phyloP scores from a whole-genome alignment of 306 rosid genomes.

The Hippophae rhamnoides region DNA sequence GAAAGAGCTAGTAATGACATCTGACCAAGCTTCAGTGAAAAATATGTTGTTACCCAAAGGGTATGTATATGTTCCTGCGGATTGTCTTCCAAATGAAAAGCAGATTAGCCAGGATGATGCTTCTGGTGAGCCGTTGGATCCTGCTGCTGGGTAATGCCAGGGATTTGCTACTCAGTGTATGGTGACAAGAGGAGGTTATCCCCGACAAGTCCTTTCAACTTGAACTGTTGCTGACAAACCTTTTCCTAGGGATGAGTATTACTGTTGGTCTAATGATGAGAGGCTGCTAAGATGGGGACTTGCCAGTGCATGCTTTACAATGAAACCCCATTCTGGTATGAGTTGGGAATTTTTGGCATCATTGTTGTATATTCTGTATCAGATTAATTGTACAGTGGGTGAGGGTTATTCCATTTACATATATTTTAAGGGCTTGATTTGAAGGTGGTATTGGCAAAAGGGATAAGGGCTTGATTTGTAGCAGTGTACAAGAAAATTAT shows the following conservation, averaged over 20 bases:
- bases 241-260: slow-evolving; percentile 1
- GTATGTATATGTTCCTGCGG: slow-evolving; percentile 96
- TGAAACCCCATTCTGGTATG: slow-evolving; percentile 23
- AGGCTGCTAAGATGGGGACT: slow-evolving; percentile 25
- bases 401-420: slow-evolving; percentile 40
- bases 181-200: slow-evolving; percentile 22
- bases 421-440: slow-evolving; percentile 29
- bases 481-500: slow-evolving; percentile 22
- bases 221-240: not conserved
- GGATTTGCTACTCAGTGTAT: slow-evolving; percentile 10
- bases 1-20: slow-evolving; percentile 91
- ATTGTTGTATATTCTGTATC: slow-evolving; percentile 56
- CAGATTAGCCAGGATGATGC: slow-evolving; percentile 50
- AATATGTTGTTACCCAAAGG: slow-evolving; percentile 83
- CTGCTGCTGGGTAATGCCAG: slow-evolving; percentile 42
- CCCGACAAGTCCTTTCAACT: slow-evolving; percentile 17
- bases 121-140: slow-evolving; percentile 43
- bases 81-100: slow-evolving; percentile 70
- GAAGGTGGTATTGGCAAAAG: slow-evolving; percentile 2
- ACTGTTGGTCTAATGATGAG: not conserved
- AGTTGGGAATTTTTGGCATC: slow-evolving; percentile 36
- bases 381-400: slow-evolving; percentile 67
- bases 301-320: slow-evolving; percentile 19
- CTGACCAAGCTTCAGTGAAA: slow-evolving; percentile 94
- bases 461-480: slow-evolving; percentile 36